Percentiles rank a stretch among this genome's conserved stretches.
phyloP scores from a whole-genome alignment of 352 stramenopile genomes.

The Pilasporangium apinafurcum region DNA sequence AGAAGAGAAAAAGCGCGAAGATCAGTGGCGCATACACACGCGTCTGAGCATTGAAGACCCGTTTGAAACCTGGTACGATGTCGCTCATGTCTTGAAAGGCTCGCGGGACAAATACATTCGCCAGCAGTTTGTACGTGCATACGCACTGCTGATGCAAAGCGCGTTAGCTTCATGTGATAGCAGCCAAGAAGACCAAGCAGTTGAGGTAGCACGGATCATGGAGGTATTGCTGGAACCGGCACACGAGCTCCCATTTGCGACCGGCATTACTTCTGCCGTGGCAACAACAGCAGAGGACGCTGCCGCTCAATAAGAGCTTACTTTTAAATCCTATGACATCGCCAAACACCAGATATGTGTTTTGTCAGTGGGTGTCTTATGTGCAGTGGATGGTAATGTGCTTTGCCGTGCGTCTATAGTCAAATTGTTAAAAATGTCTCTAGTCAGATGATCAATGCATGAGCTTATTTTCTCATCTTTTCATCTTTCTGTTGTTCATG shows the following conservation, averaged over 20 bases:
- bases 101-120: constrained; percentile 82
- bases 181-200: neutral
- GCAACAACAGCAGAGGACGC: neutral
- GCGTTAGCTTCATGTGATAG: constrained; percentile 1
- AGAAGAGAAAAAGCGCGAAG: constrained; percentile 60
- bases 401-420: too few species aligned
- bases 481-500: too few species aligned
- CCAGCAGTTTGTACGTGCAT: constrained; percentile 73
- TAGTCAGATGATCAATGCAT: too few species aligned
- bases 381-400: too few species aligned
- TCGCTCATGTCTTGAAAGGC: constrained; percentile 94
- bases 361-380: too few species aligned
- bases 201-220: constrained; percentile 2
- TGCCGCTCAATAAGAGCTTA: too few species aligned
- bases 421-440: too few species aligned
- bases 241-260: constrained; percentile 2
- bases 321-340: too few species aligned
- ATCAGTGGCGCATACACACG: constrained; percentile 72
- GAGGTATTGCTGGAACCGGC: constrained; percentile 4
- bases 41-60: constrained; percentile 95
- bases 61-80: constrained; percentile 97
- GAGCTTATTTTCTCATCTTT: too few species aligned
- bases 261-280: neutral
- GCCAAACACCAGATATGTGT: too few species aligned
- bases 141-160: constrained; percentile 50